Evolutionary conservation across 1,284 basidiomycete species (phyloP).

Genomic region (Flammula alnicola): DNA sequence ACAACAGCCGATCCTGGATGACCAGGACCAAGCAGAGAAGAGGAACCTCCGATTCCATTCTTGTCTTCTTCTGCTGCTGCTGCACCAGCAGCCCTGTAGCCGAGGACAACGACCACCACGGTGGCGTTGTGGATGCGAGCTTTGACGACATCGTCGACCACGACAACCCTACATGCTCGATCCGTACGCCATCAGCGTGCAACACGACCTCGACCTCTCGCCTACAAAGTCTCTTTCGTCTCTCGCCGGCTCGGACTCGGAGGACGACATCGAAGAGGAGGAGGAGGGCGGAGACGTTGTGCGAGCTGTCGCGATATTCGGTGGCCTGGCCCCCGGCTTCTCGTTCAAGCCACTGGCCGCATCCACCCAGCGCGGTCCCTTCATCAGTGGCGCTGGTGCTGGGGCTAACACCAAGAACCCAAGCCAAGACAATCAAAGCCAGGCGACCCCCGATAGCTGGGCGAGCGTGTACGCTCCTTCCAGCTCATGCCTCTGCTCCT

Average conservation of each 20-base stretch:
- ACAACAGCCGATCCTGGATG: too few species aligned
- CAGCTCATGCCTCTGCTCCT: background rate
- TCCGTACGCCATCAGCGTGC: slow-evolving; percentile 12
- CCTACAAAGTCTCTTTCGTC: slow-evolving; percentile 23
- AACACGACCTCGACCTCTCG: slow-evolving; percentile 12
- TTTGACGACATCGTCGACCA: slow-evolving; percentile 5
- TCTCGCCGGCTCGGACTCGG: slow-evolving; percentile 22
- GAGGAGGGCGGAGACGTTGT: background rate
- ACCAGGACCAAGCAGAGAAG: too few species aligned
- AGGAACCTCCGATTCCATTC: too few species aligned
- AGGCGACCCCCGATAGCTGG: slow-evolving; percentile 23
- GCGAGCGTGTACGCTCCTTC: slow-evolving; percentile 24
- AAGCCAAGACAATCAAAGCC: background rate
- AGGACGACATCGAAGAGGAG: slow-evolving; percentile 17
- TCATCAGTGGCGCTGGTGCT: background rate
- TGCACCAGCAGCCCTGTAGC: too few species aligned
- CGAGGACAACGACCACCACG: too few species aligned
- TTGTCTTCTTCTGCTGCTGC: too few species aligned
- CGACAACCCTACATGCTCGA: slow-evolving; percentile 19
- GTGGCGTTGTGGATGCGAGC: too few species aligned
- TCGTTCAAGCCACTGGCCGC: slow-evolving; percentile 24
- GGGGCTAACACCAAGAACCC: background rate
- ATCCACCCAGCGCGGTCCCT: slow-evolving; percentile 25
- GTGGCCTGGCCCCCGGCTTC: slow-evolving; percentile 5
- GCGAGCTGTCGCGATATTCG: background rate